These are phyloP conservation scores for Phytophthora ramorum DNA, from an alignment of 352 stramenopile genomes.

Conservation along the genomic window DNA sequence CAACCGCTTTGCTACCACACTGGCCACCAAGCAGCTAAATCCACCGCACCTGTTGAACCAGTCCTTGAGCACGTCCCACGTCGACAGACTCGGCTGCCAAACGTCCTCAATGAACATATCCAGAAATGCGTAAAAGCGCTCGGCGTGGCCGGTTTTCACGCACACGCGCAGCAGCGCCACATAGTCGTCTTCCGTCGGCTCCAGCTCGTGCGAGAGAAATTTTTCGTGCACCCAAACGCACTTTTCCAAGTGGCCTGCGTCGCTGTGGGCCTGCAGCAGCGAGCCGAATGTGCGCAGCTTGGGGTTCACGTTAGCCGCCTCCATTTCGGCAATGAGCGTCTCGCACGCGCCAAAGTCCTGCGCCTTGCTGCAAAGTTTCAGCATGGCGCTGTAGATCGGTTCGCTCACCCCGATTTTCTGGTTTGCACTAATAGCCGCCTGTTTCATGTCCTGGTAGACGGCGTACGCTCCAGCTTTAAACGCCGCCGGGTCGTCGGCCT, in stretches of 20 bases:
- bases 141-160: constrained; percentile 38
- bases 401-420: constrained; percentile 48
- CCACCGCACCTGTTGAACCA: constrained; percentile 72
- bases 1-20: neutral
- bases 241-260: constrained; percentile 60
- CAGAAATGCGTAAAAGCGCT: constrained; percentile 67
- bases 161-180: constrained; percentile 64
- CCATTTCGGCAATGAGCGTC: constrained; percentile 59
- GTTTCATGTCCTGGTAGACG: constrained; percentile 78
- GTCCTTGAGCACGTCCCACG: constrained; percentile 71
- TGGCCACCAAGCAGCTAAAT: constrained; percentile 3
- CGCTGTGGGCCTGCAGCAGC: constrained; percentile 67
- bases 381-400: constrained; percentile 74
- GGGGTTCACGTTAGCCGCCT: constrained; percentile 49
- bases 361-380: constrained; percentile 76
- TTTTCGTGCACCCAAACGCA: constrained; percentile 64
- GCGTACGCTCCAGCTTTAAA: constrained; percentile 54
- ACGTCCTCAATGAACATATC: constrained; percentile 69
- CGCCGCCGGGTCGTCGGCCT: constrained; percentile 40
- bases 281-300: constrained; percentile 81
- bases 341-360: constrained; percentile 63
- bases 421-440: constrained; percentile 17
- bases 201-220: constrained; percentile 50
- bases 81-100: constrained; percentile 46
- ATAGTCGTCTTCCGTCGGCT: constrained; percentile 72